A percentile compares a stretch with the other conserved stretches of the same genome.
These are phyloP conservation scores for Dactylellina parvicollis DNA, from an alignment of 2,329 filamentous ascomycete genomes.

Conservation along the genomic window DNA sequence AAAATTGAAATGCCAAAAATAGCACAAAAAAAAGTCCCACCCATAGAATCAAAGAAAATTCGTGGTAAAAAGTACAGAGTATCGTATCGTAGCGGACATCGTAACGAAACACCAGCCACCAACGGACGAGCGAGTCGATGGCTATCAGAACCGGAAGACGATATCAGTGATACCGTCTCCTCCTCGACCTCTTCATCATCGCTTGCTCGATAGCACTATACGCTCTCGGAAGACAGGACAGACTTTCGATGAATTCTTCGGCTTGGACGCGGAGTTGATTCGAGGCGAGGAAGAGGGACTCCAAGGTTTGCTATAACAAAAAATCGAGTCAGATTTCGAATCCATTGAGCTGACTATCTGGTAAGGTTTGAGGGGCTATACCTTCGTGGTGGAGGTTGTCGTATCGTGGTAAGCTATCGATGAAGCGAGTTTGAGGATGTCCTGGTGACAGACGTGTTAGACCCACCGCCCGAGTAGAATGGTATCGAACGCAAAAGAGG, in stretches of 20 bases:
- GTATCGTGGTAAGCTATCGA: constrained; percentile 53
- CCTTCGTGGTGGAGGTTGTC: constrained; percentile 51
- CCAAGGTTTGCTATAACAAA: constrained; percentile 38
- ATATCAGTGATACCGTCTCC: constrained; percentile 36
- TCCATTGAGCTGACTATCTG: neutral
- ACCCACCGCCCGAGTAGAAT: neutral
- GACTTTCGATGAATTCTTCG: constrained; percentile 51
- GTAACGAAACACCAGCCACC: no score
- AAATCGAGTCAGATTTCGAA: constrained; percentile 11
- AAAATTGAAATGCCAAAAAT: neutral
- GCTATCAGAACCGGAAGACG: neutral
- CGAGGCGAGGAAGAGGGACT: constrained; percentile 51
- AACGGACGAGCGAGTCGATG: neutral
- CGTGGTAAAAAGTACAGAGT: constrained; percentile 18
- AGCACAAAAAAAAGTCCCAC: neutral
- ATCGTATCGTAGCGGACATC: constrained; percentile 5
- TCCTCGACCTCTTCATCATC: constrained; percentile 40
- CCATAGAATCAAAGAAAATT: neutral
- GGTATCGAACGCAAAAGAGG: neutral
- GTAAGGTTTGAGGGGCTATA: constrained; percentile 8
- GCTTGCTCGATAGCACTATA: constrained; percentile 53
- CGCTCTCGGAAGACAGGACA: constrained; percentile 49
- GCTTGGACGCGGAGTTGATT: constrained; percentile 53
- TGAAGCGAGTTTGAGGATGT: constrained; percentile 51
- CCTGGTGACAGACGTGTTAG: constrained; percentile 37